Conservation (phyloP, 371 early-diverging fungal species). For the Mucor velutinosus region DNA sequence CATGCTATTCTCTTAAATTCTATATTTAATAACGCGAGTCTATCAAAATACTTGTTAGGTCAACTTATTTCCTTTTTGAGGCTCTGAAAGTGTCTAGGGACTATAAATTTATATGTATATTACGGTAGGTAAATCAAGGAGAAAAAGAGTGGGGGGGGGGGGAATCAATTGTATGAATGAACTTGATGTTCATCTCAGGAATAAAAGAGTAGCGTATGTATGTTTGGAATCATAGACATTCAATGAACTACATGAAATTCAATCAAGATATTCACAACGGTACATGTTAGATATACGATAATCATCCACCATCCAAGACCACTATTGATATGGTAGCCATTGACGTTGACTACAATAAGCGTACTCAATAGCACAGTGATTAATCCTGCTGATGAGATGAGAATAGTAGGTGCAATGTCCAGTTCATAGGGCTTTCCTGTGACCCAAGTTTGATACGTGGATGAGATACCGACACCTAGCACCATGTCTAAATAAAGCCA, state of each 20-base stretch:
- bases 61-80: too few relatives aligned
- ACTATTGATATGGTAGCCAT: constrained; percentile 51
- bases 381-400: constrained; percentile 56
- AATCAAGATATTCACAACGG: constrained; percentile 48
- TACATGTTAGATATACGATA: constrained; percentile 51
- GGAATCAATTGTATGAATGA: too few relatives aligned
- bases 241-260: constrained; percentile 38
- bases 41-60: too few relatives aligned
- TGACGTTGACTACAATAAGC: constrained; percentile 51
- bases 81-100: too few relatives aligned
- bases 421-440: constrained; percentile 47
- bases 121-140: neutral
- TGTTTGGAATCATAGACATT: neutral
- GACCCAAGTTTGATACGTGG: constrained; percentile 53
- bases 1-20: too few relatives aligned
- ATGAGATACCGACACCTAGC: constrained; percentile 78
- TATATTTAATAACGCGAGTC: too few relatives aligned
- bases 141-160: too few relatives aligned
- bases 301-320: constrained; percentile 60
- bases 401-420: constrained; percentile 56
- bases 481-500: constrained; percentile 58
- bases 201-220: too few relatives aligned
- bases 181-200: too few relatives aligned
- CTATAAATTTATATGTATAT: neutral
- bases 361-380: constrained; percentile 55